Percentiles rank a stretch among this genome's conserved stretches.
Evolutionary conservation across 2,329 filamentous ascomycete genomes (phyloP).

Genomic region (Exophiala alcalophila): DNA sequence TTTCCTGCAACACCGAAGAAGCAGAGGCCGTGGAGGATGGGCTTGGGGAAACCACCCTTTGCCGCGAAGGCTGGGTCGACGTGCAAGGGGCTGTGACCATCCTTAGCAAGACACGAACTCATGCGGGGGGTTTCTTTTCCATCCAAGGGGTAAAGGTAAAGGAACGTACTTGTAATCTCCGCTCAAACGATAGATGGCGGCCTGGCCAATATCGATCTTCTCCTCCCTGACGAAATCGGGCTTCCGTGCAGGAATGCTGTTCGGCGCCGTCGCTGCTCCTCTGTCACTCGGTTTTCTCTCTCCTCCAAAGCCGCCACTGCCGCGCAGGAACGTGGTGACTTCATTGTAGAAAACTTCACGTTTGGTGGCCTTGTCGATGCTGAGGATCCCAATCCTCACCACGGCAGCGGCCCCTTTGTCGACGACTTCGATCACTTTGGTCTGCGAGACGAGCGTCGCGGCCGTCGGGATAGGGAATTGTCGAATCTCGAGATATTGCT

Average conservation of each 20-base stretch:
- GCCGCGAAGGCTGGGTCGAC: slow-evolving; percentile 91
- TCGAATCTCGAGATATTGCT: slow-evolving; percentile 93
- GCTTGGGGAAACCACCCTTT: slow-evolving; percentile 87
- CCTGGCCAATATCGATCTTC: slow-evolving; percentile 83
- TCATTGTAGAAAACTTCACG: slow-evolving; percentile 97
- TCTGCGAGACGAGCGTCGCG: slow-evolving; percentile 18
- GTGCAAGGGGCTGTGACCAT: slow-evolving; percentile 69
- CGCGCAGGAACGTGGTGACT: slow-evolving; percentile 84
- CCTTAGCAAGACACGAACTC: no score
- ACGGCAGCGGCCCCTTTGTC: slow-evolving; percentile 92
- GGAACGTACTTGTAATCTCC: slow-evolving; percentile 72
- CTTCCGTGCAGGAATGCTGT: slow-evolving; percentile 70
- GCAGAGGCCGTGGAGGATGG: slow-evolving; percentile 93
- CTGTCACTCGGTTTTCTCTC: slow-evolving; percentile 71
- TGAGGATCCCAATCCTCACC: slow-evolving; percentile 74
- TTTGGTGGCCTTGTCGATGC: slow-evolving; percentile 76
- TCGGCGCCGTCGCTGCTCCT: slow-evolving; percentile 72
- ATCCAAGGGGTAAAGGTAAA: not conserved
- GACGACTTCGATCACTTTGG: slow-evolving; percentile 76
- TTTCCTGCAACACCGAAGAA: slow-evolving; percentile 89
- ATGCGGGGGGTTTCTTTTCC: no score
- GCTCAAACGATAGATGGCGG: slow-evolving; percentile 84
- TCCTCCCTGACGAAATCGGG: slow-evolving; percentile 82
- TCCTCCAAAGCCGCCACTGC: slow-evolving; percentile 85
- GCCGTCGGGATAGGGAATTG: slow-evolving; percentile 78